phyloP scores from a whole-genome alignment of 2,329 filamentous ascomycete genomes.

The Scolecobasidium constrictum region DNA sequence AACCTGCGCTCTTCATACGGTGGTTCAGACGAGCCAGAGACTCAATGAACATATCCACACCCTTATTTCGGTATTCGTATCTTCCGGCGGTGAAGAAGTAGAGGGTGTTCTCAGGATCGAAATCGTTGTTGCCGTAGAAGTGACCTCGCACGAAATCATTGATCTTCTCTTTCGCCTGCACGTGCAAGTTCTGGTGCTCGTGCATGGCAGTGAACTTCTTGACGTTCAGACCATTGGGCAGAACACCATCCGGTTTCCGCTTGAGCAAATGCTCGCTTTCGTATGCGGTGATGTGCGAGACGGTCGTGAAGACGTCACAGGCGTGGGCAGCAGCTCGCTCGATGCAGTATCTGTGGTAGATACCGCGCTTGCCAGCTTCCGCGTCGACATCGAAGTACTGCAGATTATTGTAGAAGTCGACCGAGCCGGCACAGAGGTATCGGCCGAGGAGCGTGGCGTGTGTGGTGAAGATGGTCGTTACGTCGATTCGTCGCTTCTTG shows the following conservation, averaged over 20 bases:
- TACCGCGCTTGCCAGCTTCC: constrained; percentile 93
- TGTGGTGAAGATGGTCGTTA: constrained; percentile 97
- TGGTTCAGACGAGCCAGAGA: constrained; percentile 91
- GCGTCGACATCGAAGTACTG: constrained; percentile 94
- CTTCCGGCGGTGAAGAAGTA: constrained; percentile 96
- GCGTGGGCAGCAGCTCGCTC: constrained; percentile 87
- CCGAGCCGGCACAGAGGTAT: constrained; percentile 92
- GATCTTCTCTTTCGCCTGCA: constrained; percentile 94
- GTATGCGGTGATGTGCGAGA: constrained; percentile 96
- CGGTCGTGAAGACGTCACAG: constrained; percentile 94
- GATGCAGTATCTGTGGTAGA: constrained; percentile 98
- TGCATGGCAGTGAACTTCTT: constrained; percentile 98
- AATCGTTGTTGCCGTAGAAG: constrained; percentile 97
- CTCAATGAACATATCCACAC: constrained; percentile 99
- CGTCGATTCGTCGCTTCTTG: constrained; percentile 89
- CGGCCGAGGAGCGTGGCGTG: constrained; percentile 91
- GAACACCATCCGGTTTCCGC: constrained; percentile 90
- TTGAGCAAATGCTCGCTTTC: constrained; percentile 96
- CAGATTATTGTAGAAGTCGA: constrained; percentile 98
- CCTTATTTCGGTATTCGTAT: constrained; percentile 97
- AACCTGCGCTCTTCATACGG: constrained; percentile 71
- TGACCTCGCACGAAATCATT: constrained; percentile 96
- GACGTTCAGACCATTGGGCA: constrained; percentile 95
- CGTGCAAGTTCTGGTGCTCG: constrained; percentile 97
- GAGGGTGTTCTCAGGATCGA: constrained; percentile 89